Base-by-base conservation (phyloP, 768 basidiomycete species). In the Amanita thiersii region DNA sequence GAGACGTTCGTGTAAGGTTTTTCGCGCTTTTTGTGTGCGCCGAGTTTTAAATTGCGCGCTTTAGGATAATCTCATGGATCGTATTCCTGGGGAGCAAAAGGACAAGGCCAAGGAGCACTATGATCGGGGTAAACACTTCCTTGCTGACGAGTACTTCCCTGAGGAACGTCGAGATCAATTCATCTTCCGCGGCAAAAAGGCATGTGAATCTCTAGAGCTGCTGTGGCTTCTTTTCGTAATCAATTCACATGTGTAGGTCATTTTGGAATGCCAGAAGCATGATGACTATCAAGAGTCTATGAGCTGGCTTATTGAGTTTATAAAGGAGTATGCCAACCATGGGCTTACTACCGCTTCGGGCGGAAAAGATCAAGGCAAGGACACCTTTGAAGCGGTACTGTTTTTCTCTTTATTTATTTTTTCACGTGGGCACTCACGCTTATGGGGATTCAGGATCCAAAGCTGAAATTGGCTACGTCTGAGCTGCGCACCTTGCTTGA, bases 111-210 rank as follows among this genome's bases (percentile, higher is more conserved):
- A 67, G 24, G 74, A 81, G 5, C 66, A 79, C 9, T 37, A 68
- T 32, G 73, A 85, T 34, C 70, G 72, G 11, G 71, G 77, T 18
- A 77, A 76, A 54, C 68, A 79, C 23, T 85, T 87, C 59, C 51
- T 96, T 39, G 62, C 64, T 11, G 87, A 92, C 37, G 86, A 93
- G 28, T 85, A 83, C 50, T 92, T 96, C 71, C 92, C 93, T 0
- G 70, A 84, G 51, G 92, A 92, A 60, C 70, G 94, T 15, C 75
- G 89, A 17, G 89, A 94, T 40, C 89, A 89, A 54, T 96, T 91
- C 61, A 86, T 98, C 54, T 94, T 83, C 68, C 77, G 94, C 9
- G 72, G 79, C 4, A 97, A 97, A 72, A 97, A 96, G 78, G 86
- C 82, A 17, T 2, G 48, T 48, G 24, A 25, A 11, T 45, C 20